Evolutionary conservation across 1,139 yeast genomes (phyloP).

Genomic region (Saccharomyces hybrid): DNA sequence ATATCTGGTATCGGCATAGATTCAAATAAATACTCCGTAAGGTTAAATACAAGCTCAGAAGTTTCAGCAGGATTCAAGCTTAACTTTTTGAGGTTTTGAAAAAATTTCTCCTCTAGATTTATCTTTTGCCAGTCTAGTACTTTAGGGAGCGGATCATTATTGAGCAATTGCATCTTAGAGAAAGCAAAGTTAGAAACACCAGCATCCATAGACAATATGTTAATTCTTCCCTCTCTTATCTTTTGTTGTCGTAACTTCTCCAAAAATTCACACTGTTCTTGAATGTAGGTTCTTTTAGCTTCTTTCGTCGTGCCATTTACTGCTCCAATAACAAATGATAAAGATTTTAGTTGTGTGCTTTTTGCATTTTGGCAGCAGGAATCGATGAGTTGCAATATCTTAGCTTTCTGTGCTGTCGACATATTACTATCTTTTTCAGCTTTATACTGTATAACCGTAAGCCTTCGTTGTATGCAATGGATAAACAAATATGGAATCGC

Average conservation of each 20-base stretch:
- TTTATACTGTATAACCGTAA: neutral
- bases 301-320: constrained; percentile 16
- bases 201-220: constrained; percentile 36
- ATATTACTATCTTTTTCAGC: neutral
- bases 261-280: constrained; percentile 11
- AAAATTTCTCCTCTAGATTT: constrained; percentile 33
- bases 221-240: constrained; percentile 14
- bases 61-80: constrained; percentile 16
- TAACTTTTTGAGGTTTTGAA: constrained; percentile 10
- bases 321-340: constrained; percentile 22
- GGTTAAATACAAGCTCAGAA: constrained; percentile 14
- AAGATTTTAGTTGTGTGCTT: constrained; percentile 11
- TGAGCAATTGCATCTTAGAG: constrained; percentile 20
- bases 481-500: neutral
- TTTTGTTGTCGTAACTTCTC: constrained; percentile 6
- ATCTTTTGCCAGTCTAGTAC: constrained; percentile 40
- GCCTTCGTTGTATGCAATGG: neutral
- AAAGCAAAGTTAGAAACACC: constrained; percentile 40
- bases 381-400: constrained; percentile 5
- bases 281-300: constrained; percentile 9
- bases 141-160: constrained; percentile 23
- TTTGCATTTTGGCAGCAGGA: constrained; percentile 21
- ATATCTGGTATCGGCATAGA: constrained; percentile 31
- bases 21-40: constrained; percentile 13
- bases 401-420: constrained; percentile 19